Conservation (phyloP, 805 yeast genomes). For the Metschnikowia peoriensis region DNA sequence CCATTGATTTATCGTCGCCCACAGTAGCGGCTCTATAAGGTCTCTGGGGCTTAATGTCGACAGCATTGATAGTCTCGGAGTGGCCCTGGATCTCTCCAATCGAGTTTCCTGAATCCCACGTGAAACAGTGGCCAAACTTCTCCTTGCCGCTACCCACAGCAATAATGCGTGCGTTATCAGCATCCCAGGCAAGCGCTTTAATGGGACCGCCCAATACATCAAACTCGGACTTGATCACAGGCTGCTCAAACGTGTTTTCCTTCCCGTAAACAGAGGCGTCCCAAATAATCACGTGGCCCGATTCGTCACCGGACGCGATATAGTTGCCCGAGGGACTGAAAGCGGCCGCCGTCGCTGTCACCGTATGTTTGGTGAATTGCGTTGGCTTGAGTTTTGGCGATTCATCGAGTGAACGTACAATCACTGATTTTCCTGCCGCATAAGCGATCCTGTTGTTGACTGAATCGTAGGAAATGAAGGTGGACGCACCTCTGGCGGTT, state of each 20-base stretch:
- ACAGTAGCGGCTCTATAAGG: conserved; percentile 94
- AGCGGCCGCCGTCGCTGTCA: conserved; percentile 74
- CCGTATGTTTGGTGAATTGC: conserved; percentile 73
- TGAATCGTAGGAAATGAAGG: conserved; percentile 73
- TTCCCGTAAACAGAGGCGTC: conserved; percentile 45
- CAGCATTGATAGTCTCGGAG: conserved; percentile 77
- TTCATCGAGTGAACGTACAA: conserved; percentile 60
- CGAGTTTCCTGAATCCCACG: conserved; percentile 95
- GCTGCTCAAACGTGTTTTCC: conserved; percentile 44
- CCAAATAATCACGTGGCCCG: conserved; percentile 92
- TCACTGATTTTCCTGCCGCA: conserved; percentile 76
- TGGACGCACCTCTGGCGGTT: conserved; percentile 67
- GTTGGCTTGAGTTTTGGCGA: conserved; percentile 43
- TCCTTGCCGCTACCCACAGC: conserved; percentile 96
- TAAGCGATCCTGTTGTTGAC: conserved; percentile 72
- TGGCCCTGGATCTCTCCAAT: conserved; percentile 96
- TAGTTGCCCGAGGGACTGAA: conserved; percentile 90
- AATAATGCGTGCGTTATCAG: conserved; percentile 77
- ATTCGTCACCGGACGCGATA: conserved; percentile 86
- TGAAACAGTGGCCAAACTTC: conserved; percentile 86
- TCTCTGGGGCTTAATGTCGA: conserved; percentile 77
- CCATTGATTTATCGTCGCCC: conserved; percentile 82
- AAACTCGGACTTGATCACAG: conserved; percentile 73
- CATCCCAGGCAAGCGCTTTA: conserved; percentile 88
- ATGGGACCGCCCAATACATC: conserved; percentile 78